phyloP scores from a whole-genome alignment of 2,329 filamentous ascomycete species.

The Monilinia laxa region DNA sequence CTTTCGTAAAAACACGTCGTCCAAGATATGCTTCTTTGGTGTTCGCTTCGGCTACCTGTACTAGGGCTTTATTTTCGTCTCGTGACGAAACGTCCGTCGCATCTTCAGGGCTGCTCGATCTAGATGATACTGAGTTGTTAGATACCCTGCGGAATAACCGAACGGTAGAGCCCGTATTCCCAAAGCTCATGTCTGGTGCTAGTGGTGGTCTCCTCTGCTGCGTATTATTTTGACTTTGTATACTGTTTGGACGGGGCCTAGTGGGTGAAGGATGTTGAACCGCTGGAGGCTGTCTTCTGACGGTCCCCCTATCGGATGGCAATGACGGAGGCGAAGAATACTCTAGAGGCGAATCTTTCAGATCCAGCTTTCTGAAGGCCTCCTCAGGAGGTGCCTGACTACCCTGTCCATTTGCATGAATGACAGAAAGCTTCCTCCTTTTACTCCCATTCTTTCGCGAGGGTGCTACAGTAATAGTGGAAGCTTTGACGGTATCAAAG shows the following conservation, averaged over 20 bases:
- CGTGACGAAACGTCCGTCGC: slow-evolving; percentile 34
- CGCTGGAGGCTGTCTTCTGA: slow-evolving; percentile 44
- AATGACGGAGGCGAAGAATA: slow-evolving; percentile 53
- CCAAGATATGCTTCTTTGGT: slow-evolving; percentile 84
- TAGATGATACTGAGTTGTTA: slow-evolving; percentile 50
- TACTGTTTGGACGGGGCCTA: slow-evolving; percentile 36
- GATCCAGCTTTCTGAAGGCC: slow-evolving; percentile 57
- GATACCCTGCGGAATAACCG: slow-evolving; percentile 89
- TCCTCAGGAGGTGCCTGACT: slow-evolving; percentile 50
- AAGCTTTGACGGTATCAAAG: slow-evolving; percentile 84
- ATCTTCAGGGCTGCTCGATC: slow-evolving; percentile 32
- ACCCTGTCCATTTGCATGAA: slow-evolving; percentile 47
- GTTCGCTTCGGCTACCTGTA: slow-evolving; percentile 50
- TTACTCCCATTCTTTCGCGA: slow-evolving; percentile 51
- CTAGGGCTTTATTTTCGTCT: slow-evolving; percentile 65
- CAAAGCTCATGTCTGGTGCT: slow-evolving; percentile 87
- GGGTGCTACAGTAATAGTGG: slow-evolving; percentile 54
- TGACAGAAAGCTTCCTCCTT: slow-evolving; percentile 56
- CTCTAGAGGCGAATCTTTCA: slow-evolving; percentile 60
- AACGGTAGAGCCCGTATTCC: slow-evolving; percentile 88
- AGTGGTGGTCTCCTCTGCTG: slow-evolving; percentile 68
- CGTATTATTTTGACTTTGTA: slow-evolving; percentile 34
- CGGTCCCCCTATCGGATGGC: slow-evolving; percentile 62
- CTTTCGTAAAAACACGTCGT: slow-evolving; percentile 75
- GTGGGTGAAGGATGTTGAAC: slow-evolving; percentile 37